Evolutionary conservation across 305 asterid genomes (phyloP).

Genomic region (Monarda citriodora): DNA sequence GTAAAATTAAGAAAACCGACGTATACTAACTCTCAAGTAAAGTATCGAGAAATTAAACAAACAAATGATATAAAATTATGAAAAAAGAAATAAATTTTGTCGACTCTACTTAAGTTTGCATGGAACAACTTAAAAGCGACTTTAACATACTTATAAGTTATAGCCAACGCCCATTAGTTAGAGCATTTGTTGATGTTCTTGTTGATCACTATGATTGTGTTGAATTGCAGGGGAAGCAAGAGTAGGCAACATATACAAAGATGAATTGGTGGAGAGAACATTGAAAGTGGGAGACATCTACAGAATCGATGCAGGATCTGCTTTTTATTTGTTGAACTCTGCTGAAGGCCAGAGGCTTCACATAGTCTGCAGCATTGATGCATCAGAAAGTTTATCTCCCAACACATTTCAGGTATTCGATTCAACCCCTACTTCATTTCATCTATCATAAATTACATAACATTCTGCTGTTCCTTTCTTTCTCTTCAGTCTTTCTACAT

Average conservation of each 20-base stretch:
- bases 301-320: constrained; percentile 67
- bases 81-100: too few relatives aligned
- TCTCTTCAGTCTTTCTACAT: constrained; percentile 46
- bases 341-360: constrained; percentile 73
- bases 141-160: too few relatives aligned
- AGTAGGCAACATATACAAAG: constrained; percentile 74
- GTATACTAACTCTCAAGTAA: too few relatives aligned
- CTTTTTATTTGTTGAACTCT: constrained; percentile 65
- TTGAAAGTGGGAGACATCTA: constrained; percentile 75
- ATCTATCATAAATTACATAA: too few relatives aligned
- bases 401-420: constrained; percentile 52
- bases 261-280: constrained; percentile 57
- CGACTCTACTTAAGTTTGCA: too few relatives aligned
- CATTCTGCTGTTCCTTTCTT: background rate
- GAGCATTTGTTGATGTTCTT: background rate
- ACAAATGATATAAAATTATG: too few relatives aligned
- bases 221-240: constrained; percentile 65
- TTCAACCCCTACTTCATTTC: too few relatives aligned
- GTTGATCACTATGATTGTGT: background rate
- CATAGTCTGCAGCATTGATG: constrained; percentile 66
- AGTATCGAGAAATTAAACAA: too few relatives aligned
- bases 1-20: too few relatives aligned
- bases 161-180: too few relatives aligned
- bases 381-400: constrained; percentile 53
- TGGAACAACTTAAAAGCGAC: too few relatives aligned